Base-by-base conservation (phyloP, 306 rosid species). In the Pyrus pyrifolia region DNA sequence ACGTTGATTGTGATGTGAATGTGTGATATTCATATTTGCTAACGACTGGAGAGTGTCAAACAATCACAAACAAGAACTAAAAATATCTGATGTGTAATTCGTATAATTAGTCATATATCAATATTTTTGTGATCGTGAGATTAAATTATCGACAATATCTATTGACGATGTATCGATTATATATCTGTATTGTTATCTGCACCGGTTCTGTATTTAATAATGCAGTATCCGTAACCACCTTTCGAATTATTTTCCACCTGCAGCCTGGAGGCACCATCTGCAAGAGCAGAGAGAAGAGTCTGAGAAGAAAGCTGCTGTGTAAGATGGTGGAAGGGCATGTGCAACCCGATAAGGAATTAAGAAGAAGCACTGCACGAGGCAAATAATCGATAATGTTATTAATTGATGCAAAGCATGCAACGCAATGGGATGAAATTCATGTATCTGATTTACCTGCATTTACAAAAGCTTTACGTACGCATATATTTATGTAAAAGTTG, bases 381-480 rank as follows among this genome's bases (percentile, higher is more conserved):
- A 33, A 58, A 21, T 46, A 51, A 31, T 49, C 17, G 45, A 53
- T 52, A 29, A 35, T 71, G 64, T 71, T 29, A 11, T 59, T 23
- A 59, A 58, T 27, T 61, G n/a, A 11, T 55, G 52, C n/a, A 52
- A 30, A 2, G 44, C 14, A 40, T 64, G 29, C 35, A 19, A 29
- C 21, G 33, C 21, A 58, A 66, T 64, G 25, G 67, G 67, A 59
- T 67, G 67, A 17, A 76, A 76, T 67, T 55, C 80, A 67, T 55
- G 67, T 55, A 67, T 55, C 44, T 59, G 46, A 49, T 49, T 21
- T 15, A 49, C 53, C 55, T 15, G 55, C 55, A 49, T 49, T 15
- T 49, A 49, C 55, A 49, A 49, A 49, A 49, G 55, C 55, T 49
- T 49, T 49, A 49, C 55, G 21, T 49, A 49, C 19, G 53, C 53